Percentiles rank a stretch among this genome's conserved stretches.
Evolutionary conservation across 208 protist species (phyloP).

Genomic region (Novymonas esmeraldas): DNA sequence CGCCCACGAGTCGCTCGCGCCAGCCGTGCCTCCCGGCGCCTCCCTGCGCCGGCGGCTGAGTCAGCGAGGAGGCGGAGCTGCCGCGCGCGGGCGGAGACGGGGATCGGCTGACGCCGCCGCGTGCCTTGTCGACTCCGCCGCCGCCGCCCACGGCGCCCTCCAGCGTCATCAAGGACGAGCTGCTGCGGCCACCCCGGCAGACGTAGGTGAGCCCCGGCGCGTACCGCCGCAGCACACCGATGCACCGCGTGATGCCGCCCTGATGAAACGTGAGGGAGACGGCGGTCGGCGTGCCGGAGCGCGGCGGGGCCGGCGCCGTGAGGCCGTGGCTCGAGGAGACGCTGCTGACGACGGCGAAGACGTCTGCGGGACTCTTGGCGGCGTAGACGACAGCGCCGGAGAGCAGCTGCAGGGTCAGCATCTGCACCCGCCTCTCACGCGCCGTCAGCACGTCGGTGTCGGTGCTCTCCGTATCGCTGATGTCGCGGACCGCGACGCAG

Average conservation of each 20-base stretch:
- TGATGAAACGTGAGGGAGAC: slow-evolving; percentile 40
- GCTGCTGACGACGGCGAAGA: neutral
- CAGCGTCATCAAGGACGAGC: neutral
- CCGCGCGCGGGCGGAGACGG: neutral
- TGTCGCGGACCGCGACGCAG: slow-evolving; percentile 30
- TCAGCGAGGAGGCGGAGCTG: neutral
- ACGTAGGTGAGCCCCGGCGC: slow-evolving; percentile 18
- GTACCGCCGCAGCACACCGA: slow-evolving; percentile 23
- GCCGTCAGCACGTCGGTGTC: slow-evolving; percentile 32
- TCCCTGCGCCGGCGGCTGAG: neutral
- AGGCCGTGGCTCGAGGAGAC: neutral
- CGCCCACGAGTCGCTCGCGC: slow-evolving; percentile 8
- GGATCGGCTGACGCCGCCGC: neutral
- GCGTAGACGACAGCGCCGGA: slow-evolving; percentile 21
- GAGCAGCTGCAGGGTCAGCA: slow-evolving; percentile 26
- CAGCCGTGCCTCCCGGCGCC: slow-evolving; percentile 3
- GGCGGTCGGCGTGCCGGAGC: neutral
- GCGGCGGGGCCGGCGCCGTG: neutral
- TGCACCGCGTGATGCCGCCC: slow-evolving; percentile 41
- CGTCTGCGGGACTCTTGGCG: slow-evolving; percentile 6
- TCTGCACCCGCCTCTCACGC: slow-evolving; percentile 40
- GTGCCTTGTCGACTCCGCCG: neutral
- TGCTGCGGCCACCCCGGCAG: slow-evolving; percentile 1
- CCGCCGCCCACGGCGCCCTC: neutral
- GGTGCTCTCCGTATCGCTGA: slow-evolving; percentile 21